phyloP scores from a whole-genome alignment of 1,139 yeast species.

The Pichia sp. region DNA sequence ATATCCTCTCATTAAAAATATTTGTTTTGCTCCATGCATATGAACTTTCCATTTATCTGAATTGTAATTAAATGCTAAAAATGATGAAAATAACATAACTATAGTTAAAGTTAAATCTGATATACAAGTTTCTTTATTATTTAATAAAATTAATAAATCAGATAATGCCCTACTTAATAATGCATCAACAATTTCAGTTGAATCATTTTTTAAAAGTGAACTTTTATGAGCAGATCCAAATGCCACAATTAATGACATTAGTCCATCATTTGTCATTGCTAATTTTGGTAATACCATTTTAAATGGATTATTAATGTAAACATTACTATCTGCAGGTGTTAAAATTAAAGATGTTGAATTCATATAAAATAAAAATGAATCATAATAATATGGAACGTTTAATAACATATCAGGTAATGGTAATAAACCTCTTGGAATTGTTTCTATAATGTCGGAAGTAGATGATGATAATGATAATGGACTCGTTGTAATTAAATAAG shows the following conservation, averaged over 20 bases:
- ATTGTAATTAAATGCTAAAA: conserved; percentile 50
- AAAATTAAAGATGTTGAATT: conserved; percentile 55
- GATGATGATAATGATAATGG: conserved; percentile 14
- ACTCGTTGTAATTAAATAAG: background rate
- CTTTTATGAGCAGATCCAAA: conserved; percentile 54
- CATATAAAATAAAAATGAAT: conserved; percentile 58
- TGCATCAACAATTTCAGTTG: conserved; percentile 43
- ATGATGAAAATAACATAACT: conserved; percentile 56
- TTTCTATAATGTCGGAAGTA: conserved; percentile 18
- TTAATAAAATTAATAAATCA: conserved; percentile 48
- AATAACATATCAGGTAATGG: conserved; percentile 56
- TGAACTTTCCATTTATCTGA: conserved; percentile 58
- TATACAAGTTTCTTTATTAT: conserved; percentile 47
- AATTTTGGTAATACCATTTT: conserved; percentile 58
- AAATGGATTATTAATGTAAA: conserved; percentile 62
- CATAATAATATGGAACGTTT: conserved; percentile 53
- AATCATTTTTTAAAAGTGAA: conserved; percentile 35
- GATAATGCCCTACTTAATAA: conserved; percentile 51
- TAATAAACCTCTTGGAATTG: conserved; percentile 44
- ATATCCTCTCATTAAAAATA: conserved; percentile 53
- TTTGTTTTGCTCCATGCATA: conserved; percentile 62
- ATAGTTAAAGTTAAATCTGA: conserved; percentile 66
- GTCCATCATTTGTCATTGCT: conserved; percentile 57
- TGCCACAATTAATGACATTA: conserved; percentile 58
- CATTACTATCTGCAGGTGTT: conserved; percentile 61